A percentile compares a stretch with the other conserved stretches of the same genome.
Conservation (phyloP, 306 rosid genomes). For the Prosopis cineraria region DNA sequence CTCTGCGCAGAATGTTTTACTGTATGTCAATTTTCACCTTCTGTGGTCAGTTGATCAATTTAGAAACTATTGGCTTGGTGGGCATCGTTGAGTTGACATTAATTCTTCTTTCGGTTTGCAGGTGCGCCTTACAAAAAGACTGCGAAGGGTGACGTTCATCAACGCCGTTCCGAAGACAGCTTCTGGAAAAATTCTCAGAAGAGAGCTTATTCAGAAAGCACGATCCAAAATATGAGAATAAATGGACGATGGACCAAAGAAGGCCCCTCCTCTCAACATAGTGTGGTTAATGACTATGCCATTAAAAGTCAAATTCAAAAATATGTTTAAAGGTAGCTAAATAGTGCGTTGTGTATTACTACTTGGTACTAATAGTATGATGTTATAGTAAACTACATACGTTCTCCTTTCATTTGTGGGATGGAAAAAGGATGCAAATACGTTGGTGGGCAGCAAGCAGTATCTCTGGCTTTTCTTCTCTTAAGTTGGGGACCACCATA, state of each 20-base stretch:
- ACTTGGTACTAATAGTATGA: neutral
- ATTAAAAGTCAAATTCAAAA: neutral
- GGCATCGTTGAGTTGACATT: neutral
- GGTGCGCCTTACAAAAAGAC: constrained; percentile 90
- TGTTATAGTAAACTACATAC: neutral
- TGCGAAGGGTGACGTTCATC: constrained; percentile 76
- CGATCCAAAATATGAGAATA: constrained; percentile 60
- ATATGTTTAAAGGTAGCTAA: neutral
- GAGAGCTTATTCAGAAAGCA: constrained; percentile 79
- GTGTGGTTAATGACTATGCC: neutral
- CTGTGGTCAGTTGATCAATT: neutral
- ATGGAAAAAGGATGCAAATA: neutral
- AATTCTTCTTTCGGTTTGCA: constrained; percentile 34
- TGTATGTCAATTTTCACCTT: too few relatives aligned
- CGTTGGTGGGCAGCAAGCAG: too few relatives aligned
- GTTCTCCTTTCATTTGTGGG: neutral
- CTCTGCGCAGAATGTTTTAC: too few relatives aligned
- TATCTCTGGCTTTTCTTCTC: neutral
- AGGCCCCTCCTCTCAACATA: neutral
- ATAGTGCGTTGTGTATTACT: neutral
- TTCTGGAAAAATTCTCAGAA: constrained; percentile 87
- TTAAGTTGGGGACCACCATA: neutral
- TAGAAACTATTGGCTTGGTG: neutral
- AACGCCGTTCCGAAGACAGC: constrained; percentile 74
- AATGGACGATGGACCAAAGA: too few relatives aligned